Base-by-base conservation (phyloP, 768 basidiomycete species). In the Solioccasus polychromus region DNA sequence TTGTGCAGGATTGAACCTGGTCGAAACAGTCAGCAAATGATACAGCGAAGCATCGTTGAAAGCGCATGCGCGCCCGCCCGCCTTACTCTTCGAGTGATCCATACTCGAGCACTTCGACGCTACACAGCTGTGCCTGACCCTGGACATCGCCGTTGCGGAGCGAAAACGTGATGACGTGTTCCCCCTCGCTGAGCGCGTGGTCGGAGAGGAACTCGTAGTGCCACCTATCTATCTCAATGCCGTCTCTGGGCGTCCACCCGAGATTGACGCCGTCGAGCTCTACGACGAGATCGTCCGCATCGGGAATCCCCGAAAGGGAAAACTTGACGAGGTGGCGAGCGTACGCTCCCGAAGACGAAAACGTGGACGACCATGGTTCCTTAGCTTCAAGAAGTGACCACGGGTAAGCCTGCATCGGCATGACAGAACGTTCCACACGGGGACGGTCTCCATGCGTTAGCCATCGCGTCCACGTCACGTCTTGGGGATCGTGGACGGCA, bases 361-460 rank as follows among this genome's bases (percentile, higher is more conserved):
- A 89, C 20, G 63, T 68, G 26, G 72, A 62, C n/a, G 76, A 68
- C 80, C 83, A 88, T 6, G 85, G 71, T 9, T 66, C 61, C 20
- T 74, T 73, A 0, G 71, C 72, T 51, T 87, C 83, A 23, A 90
- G 77, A 44, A 88, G 60, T 7, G 80, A 77, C 88, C 88, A 90
- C 0, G 87, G 76, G 58, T 91, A 90, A 11, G 64, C 71, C 51
- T 89, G 88, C 62, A 88, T 65, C 1, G 84, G 80, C 83, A 89
- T 89, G 3, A 78, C 74, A 1, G 83, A 80, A 30, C 83, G 82
- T 59, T 90, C 85, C 22, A 80, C 68, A 8, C 75, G 76, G 3
- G 67, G 63, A 5, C 48, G 37, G 30, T 63, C 56, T 26, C 58
- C 44, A 23, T 68, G 47, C 14, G 78, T 71, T 40, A 89, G 70